These are phyloP conservation scores for Rhytidhysteron rufulum DNA, from an alignment of 2,329 filamentous ascomycete species.

Conservation along the genomic window DNA sequence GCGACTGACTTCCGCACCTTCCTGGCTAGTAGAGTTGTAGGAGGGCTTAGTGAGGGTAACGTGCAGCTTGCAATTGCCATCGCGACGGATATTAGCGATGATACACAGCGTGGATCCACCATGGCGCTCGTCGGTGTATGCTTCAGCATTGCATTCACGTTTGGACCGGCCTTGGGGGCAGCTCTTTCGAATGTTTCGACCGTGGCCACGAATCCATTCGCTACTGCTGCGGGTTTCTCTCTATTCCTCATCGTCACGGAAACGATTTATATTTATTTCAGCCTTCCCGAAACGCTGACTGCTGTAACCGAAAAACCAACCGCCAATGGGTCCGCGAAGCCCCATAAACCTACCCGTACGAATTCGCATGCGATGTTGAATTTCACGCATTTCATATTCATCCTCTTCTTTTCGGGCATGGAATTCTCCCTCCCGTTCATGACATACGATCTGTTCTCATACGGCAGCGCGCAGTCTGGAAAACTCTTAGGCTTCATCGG, in stretches of 20 bases:
- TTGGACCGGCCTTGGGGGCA: constrained; percentile 88
- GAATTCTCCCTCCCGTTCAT: constrained; percentile 97
- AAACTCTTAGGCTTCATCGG: constrained; percentile 86
- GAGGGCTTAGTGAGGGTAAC: constrained; percentile 92
- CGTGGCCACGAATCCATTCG: constrained; percentile 87
- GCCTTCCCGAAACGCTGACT: constrained; percentile 83
- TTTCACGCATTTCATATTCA: constrained; percentile 79
- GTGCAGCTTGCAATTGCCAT: constrained; percentile 95
- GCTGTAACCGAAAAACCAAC: constrained; percentile 32
- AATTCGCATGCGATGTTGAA: constrained; percentile 85
- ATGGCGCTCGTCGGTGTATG: constrained; percentile 96
- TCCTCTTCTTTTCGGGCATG: constrained; percentile 97
- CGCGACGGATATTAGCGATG: constrained; percentile 90
- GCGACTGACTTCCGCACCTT: constrained; percentile 96
- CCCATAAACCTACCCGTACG: constrained; percentile 49
- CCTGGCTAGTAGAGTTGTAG: constrained; percentile 85
- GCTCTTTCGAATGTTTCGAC: constrained; percentile 73
- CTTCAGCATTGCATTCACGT: constrained; percentile 96
- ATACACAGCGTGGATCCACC: constrained; percentile 76
- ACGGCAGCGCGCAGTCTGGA: constrained; percentile 75
- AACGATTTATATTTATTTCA: constrained; percentile 80
- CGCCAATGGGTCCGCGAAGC: constrained; percentile 18
- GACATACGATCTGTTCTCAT: constrained; percentile 90
- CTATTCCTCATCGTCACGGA: constrained; percentile 80
- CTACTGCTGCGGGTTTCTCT: constrained; percentile 84